A percentile compares a stretch with the other conserved stretches of the same genome.
Conservation (phyloP, 306 rosid species). For the Pyrus communis region DNA sequence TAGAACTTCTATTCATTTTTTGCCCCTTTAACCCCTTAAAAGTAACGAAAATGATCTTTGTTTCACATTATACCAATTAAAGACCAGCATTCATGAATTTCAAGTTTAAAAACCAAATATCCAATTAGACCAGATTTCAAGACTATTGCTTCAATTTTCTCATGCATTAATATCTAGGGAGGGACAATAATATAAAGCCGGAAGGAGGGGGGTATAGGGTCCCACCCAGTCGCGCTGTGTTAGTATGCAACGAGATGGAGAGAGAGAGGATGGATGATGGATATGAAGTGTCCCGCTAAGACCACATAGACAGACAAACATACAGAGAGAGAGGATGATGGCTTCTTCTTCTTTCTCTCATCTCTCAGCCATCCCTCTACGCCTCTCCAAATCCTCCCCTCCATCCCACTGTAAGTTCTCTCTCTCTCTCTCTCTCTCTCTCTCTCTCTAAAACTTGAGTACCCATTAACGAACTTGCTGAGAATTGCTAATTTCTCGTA, state of each 20-base stretch:
- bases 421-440: not conserved
- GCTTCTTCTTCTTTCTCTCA: constrained; percentile 36
- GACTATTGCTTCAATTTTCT: too few species aligned
- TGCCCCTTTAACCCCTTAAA: too few species aligned
- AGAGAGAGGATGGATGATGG: not conserved
- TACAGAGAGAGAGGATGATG: constrained; percentile 12
- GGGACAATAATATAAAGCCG: not conserved
- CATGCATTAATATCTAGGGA: not conserved
- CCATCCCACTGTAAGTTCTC: constrained; percentile 20
- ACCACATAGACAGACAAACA: not conserved
- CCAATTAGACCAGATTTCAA: too few species aligned
- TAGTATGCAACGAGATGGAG: not conserved
- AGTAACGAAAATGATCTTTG: rapidly evolving
- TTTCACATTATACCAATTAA: too few species aligned
- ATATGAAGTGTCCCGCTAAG: not conserved
- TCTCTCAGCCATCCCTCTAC: constrained; percentile 41
- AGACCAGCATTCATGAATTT: too few species aligned
- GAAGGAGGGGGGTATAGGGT: not conserved
- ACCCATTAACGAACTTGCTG: not conserved
- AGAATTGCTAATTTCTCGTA: not conserved
- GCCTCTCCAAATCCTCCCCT: constrained; percentile 20
- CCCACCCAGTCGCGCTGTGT: not conserved
- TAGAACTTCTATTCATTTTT: too few species aligned
- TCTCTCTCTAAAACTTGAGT: not conserved
- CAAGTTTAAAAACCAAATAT: rapidly evolving